These are phyloP conservation scores for Blastocystis sp. DNA, from an alignment of 352 stramenopile species.

Conservation along the genomic window DNA sequence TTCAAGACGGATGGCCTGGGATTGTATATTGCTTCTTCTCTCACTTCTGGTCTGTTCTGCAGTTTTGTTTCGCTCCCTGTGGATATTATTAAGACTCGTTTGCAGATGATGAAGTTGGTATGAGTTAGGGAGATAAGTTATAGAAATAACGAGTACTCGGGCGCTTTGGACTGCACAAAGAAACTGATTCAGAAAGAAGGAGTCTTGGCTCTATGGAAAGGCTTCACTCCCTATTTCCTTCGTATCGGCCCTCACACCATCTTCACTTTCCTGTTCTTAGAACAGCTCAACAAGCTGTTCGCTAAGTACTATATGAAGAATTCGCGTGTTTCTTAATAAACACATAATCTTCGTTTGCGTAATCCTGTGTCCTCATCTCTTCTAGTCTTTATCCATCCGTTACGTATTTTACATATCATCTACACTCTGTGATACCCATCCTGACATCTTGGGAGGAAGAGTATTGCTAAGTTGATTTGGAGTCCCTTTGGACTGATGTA, in stretches of 20 bases:
- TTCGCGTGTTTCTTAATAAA: slow-evolving; percentile 38
- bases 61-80: slow-evolving; percentile 65
- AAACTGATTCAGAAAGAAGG: slow-evolving; percentile 55
- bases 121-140: background rate
- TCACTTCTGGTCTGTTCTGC: slow-evolving; percentile 65
- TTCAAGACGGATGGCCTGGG: slow-evolving; percentile 56
- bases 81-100: slow-evolving; percentile 67
- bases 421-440: background rate
- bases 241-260: slow-evolving; percentile 69
- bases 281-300: slow-evolving; percentile 68
- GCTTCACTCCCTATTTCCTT: slow-evolving; percentile 67
- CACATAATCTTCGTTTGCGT: background rate
- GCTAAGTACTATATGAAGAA: slow-evolving; percentile 68
- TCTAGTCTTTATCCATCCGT: background rate
- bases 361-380: background rate
- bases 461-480: too few relatives aligned
- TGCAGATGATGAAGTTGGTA: slow-evolving; percentile 52
- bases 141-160: slow-evolving; percentile 46
- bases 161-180: slow-evolving; percentile 38
- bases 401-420: background rate
- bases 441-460: too few relatives aligned
- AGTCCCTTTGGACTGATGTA: too few relatives aligned
- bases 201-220: slow-evolving; percentile 67
- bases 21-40: slow-evolving; percentile 54
- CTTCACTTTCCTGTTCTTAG: slow-evolving; percentile 68